Conservation (phyloP, 352 stramenopile genomes). For the Phytophthora pseudosyringae region DNA sequence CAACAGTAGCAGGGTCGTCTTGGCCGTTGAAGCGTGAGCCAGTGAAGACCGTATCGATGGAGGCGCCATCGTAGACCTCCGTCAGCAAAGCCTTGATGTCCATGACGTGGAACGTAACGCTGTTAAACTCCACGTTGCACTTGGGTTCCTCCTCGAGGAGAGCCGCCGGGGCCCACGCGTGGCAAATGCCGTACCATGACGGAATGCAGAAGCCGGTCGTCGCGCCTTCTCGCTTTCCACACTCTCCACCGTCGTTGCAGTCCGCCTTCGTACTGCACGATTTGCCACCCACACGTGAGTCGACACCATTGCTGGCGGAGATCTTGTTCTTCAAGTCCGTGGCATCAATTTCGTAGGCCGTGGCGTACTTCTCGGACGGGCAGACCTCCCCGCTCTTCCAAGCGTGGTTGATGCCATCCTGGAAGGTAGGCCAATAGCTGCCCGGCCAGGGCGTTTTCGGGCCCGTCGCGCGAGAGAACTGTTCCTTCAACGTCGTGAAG, state of each 20-base stretch:
- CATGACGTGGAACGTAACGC: constrained; percentile 48
- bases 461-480: constrained; percentile 19
- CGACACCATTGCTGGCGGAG: constrained; percentile 36
- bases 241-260: constrained; percentile 26
- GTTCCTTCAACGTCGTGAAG: constrained; percentile 25
- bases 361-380: constrained; percentile 50
- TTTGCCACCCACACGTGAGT: constrained; percentile 21
- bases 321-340: constrained; percentile 40
- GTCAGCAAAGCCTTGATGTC: constrained; percentile 60
- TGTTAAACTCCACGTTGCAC: constrained; percentile 47
- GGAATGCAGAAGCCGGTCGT: constrained; percentile 33
- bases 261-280: constrained; percentile 18
- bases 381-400: constrained; percentile 37
- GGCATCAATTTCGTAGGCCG: constrained; percentile 38
- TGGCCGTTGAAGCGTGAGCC: constrained; percentile 48
- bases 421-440: constrained; percentile 64
- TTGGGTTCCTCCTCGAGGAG: constrained; percentile 47
- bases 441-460: constrained; percentile 40
- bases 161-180: constrained; percentile 40
- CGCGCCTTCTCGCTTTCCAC: constrained; percentile 22
- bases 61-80: constrained; percentile 47
- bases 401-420: constrained; percentile 61
- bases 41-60: constrained; percentile 47
- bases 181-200: constrained; percentile 42
- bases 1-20: constrained; percentile 18